These are phyloP conservation scores for Cercospora sp. DNA, from an alignment of 2,329 filamentous ascomycete genomes.

Conservation along the genomic window DNA sequence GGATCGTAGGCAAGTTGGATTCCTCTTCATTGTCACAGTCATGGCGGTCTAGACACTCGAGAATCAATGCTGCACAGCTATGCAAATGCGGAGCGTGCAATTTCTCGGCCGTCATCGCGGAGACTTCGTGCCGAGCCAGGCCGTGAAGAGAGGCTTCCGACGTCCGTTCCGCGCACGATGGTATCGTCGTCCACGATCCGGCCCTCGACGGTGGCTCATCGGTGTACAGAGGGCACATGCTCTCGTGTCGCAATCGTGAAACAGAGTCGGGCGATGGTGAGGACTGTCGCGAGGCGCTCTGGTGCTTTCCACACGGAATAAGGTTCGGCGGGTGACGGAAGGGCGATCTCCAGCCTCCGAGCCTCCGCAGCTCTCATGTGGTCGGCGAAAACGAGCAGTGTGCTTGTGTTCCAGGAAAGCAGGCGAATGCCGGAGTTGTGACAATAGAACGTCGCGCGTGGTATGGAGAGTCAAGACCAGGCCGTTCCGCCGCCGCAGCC, in stretches of 20 bases:
- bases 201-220: not conserved
- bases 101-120: not conserved
- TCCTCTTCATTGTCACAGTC: not conserved
- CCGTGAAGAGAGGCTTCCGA: not conserved
- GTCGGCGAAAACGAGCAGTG: not conserved
- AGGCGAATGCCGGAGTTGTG: not conserved
- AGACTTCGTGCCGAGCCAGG: not conserved
- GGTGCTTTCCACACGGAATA: not conserved
- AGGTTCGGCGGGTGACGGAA: not conserved
- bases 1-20: not conserved
- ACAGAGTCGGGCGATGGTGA: not conserved
- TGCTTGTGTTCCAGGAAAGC: not conserved
- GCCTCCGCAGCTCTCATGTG: not conserved
- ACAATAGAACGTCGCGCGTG: not conserved
- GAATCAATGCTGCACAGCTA: not conserved
- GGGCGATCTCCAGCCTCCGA: not conserved
- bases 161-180: not conserved
- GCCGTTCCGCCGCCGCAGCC: not conserved
- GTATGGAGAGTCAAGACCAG: constrained; percentile 8
- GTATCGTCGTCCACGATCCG: not conserved
- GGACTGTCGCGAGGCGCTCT: not conserved
- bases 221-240: not conserved
- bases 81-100: not conserved
- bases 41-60: not conserved
- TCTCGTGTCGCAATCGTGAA: not conserved